phyloP scores from a whole-genome alignment of 2,329 filamentous ascomycete species.

The Fragosphaeria purpurea region DNA sequence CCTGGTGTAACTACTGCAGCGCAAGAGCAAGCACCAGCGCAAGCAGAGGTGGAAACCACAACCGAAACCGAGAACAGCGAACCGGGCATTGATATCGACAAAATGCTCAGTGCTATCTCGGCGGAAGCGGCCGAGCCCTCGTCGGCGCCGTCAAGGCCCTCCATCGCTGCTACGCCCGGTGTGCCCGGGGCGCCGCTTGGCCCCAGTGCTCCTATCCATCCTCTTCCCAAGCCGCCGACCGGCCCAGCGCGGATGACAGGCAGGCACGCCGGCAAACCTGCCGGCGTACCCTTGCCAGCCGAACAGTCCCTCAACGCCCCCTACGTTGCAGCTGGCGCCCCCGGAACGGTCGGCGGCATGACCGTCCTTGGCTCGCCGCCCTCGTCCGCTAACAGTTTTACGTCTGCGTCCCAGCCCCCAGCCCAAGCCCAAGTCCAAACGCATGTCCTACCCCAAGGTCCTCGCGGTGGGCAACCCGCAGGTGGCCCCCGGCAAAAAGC shows the following conservation, averaged over 20 bases:
- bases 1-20: no score
- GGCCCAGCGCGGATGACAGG: constrained; percentile 9
- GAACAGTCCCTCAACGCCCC: not conserved
- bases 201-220: constrained; percentile 7
- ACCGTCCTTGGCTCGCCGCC: constrained; percentile 2
- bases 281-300: constrained; percentile 7
- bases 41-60: not conserved
- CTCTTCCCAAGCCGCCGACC: constrained; percentile 4
- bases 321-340: constrained; percentile 7
- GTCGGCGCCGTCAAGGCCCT: constrained; percentile 1
- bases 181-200: constrained; percentile 9
- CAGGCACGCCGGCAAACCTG: constrained; percentile 4
- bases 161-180: constrained; percentile 11
- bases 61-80: constrained; percentile 7
- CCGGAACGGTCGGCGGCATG: constrained; percentile 1
- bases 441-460: no score
- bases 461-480: no score
- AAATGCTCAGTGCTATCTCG: constrained; percentile 26
- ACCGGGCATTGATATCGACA: constrained; percentile 22
- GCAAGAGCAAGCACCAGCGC: not conserved
- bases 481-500: not conserved
- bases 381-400: not conserved
- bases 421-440: not conserved
- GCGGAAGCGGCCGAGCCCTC: constrained; percentile 15
- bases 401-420: not conserved